Evolutionary conservation across 2,329 filamentous ascomycete species (phyloP).

Genomic region (Ophiostoma australiae): DNA sequence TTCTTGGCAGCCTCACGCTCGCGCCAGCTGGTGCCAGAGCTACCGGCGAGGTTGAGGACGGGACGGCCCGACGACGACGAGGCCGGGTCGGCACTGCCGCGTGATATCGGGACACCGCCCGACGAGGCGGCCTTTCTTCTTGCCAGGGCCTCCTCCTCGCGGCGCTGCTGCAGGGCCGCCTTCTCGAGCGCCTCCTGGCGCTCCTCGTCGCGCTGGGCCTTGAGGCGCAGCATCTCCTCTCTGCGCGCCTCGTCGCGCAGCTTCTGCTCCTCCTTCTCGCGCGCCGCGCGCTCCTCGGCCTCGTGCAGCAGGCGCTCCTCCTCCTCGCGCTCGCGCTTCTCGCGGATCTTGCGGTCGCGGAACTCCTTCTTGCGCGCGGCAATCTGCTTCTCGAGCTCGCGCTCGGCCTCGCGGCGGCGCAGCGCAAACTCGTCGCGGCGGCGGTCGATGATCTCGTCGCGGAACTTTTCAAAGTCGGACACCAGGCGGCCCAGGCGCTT

Average conservation of each 20-base stretch:
- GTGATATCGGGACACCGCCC: conserved; percentile 30
- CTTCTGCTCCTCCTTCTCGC: conserved; percentile 81
- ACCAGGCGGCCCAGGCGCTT: conserved; percentile 83
- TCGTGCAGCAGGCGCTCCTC: conserved; percentile 72
- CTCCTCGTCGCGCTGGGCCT: conserved; percentile 61
- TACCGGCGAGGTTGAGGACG: conserved; percentile 55
- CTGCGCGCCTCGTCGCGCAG: conserved; percentile 74
- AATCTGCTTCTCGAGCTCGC: conserved; percentile 90
- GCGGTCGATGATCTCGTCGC: conserved; percentile 73
- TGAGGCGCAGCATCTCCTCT: conserved; percentile 61
- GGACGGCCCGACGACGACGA: conserved; percentile 52
- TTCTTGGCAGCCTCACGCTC: conserved; percentile 59
- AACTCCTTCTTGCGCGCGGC: conserved; percentile 80
- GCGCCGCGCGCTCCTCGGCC: conserved; percentile 74
- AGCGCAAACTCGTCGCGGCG: conserved; percentile 95
- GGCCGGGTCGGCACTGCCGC: conserved; percentile 54
- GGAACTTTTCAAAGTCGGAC: conserved; percentile 77
- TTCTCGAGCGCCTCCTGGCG: conserved; percentile 63
- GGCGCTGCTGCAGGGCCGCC: conserved; percentile 66
- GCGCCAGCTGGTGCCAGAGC: conserved; percentile 54
- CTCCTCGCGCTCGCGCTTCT: conserved; percentile 81
- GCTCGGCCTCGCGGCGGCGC: conserved; percentile 83
- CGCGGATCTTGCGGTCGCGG: conserved; percentile 73
- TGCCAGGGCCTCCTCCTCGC: conserved; percentile 83
- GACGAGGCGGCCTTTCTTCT: background rate